These are phyloP conservation scores for Durusdinium trenchii DNA, from an alignment of 73 alveolate species.

Conservation along the genomic window DNA sequence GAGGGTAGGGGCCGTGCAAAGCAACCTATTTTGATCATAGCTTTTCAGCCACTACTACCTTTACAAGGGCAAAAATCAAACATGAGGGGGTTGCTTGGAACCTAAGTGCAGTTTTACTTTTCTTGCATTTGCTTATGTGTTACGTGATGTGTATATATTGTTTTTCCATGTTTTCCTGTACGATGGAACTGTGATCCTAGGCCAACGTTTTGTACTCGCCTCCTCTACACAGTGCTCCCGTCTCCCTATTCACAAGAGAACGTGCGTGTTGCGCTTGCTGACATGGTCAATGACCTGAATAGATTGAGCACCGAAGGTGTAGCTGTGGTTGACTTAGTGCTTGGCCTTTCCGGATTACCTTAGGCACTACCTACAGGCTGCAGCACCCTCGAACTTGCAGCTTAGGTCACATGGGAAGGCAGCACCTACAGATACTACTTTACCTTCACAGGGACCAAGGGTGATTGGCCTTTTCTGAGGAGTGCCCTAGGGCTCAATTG, in stretches of 20 bases:
- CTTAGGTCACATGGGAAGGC: slow-evolving; percentile 25
- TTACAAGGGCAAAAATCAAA: background rate
- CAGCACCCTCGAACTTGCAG: no score
- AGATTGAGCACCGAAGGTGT: background rate
- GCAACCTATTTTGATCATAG: background rate
- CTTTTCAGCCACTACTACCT: background rate
- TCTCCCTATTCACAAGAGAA: background rate
- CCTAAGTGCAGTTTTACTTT: background rate
- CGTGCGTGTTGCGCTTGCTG: background rate
- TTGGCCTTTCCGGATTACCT: background rate
- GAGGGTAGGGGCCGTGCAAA: slow-evolving; percentile 6
- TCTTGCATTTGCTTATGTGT: background rate
- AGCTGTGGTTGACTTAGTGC: background rate
- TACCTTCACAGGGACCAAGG: background rate
- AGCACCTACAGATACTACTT: background rate
- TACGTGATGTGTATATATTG: background rate
- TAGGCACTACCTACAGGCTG: no score
- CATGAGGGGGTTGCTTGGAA: background rate
- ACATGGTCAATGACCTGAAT: slow-evolving; percentile 9
- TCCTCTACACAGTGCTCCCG: slow-evolving; percentile 35
- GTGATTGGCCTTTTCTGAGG: slow-evolving; percentile 52
- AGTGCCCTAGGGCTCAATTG: background rate
- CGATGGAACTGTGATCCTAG: background rate
- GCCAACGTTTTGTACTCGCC: slow-evolving; percentile 55
- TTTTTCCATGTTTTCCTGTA: background rate